phyloP scores from a whole-genome alignment of 768 basidiomycete species.

The Holtermannia corniformis region DNA sequence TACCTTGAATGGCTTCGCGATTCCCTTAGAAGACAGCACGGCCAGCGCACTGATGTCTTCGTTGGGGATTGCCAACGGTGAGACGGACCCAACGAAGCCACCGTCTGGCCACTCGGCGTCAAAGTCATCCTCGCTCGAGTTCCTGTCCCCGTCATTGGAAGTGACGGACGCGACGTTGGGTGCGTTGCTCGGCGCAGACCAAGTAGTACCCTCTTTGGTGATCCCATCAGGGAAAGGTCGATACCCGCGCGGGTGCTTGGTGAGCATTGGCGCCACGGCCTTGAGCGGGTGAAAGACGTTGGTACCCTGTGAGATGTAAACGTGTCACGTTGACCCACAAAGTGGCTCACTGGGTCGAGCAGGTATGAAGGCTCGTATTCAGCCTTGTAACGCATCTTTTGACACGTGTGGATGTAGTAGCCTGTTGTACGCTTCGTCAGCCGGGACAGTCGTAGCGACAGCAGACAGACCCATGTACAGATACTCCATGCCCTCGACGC shows the following conservation, averaged over 20 bases:
- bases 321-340: not conserved
- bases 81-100: constrained; percentile 7
- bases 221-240: constrained; percentile 52
- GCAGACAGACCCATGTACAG: constrained; percentile 72
- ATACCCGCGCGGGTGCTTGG: constrained; percentile 44
- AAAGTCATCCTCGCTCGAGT: constrained; percentile 5
- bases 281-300: constrained; percentile 66
- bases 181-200: not conserved
- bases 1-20: constrained; percentile 12
- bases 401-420: constrained; percentile 83
- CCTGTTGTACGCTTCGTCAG: constrained; percentile 53
- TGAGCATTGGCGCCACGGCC: constrained; percentile 53
- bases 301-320: constrained; percentile 51
- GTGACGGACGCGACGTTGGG: not conserved
- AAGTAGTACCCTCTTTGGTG: not conserved
- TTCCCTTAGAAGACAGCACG: constrained; percentile 3
- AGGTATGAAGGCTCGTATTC: constrained; percentile 84
- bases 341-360: constrained; percentile 61
- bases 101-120: constrained; percentile 17
- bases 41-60: not conserved
- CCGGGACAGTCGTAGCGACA: not conserved
- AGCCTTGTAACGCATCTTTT: constrained; percentile 93
- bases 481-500: constrained; percentile 53
- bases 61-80: constrained; percentile 8
- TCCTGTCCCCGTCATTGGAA: not conserved